These are phyloP conservation scores for Cyclotella sp. DNA, from an alignment of 108 stramenopile genomes.

Conservation along the genomic window DNA sequence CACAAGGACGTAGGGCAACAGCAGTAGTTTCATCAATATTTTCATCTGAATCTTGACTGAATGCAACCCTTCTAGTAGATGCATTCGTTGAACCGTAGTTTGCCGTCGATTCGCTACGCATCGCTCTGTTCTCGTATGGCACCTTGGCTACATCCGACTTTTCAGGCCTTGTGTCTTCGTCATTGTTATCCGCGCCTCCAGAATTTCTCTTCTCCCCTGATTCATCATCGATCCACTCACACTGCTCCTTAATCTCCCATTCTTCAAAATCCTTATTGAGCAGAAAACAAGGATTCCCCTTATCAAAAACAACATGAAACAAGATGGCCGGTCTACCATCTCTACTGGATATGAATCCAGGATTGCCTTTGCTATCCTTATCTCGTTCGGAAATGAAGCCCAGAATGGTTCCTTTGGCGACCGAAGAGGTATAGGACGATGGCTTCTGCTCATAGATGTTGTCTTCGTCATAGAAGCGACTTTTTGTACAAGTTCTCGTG, in stretches of 20 bases:
- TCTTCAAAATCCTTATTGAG: conserved; percentile 31
- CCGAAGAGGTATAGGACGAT: not conserved
- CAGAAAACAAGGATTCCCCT: conserved; percentile 3
- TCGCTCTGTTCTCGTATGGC: not conserved
- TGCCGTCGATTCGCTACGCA: not conserved
- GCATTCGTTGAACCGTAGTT: not conserved
- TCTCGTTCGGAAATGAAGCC: conserved; percentile 30
- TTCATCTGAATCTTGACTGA: conserved; percentile 1
- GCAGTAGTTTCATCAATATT: not conserved
- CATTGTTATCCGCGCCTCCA: not conserved
- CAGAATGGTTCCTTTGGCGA: conserved; percentile 10
- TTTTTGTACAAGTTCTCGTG: not conserved
- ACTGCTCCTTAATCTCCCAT: conserved; percentile 28
- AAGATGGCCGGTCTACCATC: conserved; percentile 16
- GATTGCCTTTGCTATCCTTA: conserved; percentile 19
- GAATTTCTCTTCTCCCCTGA: not conserved
- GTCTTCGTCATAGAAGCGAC: not conserved
- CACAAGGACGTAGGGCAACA: not conserved
- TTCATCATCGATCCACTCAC: conserved; percentile 28
- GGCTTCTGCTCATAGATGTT: not conserved
- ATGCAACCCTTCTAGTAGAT: not conserved
- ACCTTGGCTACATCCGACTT: no score
- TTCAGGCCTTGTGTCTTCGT: not conserved
- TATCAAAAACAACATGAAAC: conserved; percentile 31
- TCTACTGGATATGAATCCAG: conserved; percentile 22